A percentile compares a stretch with the other conserved stretches of the same genome.
Evolutionary conservation across 2,329 filamentous ascomycete genomes (phyloP).

Genomic region (Fusarium kyushuense): DNA sequence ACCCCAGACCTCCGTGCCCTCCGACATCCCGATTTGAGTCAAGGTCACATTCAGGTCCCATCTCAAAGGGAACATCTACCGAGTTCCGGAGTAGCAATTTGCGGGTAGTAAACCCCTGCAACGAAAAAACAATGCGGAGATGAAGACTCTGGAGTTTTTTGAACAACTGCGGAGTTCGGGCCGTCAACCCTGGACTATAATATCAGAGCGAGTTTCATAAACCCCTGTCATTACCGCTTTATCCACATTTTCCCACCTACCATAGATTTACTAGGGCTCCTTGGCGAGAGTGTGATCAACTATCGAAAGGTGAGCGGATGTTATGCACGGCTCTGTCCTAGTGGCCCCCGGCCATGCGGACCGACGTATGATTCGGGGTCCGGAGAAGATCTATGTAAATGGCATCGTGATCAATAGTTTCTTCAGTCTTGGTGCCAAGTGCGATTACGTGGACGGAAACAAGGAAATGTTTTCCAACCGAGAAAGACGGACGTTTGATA

Average conservation of each 20-base stretch:
- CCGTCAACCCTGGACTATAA: slow-evolving; percentile 7
- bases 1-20: slow-evolving; percentile 21
- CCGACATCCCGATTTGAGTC: slow-evolving; percentile 17
- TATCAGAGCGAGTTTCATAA: slow-evolving; percentile 15
- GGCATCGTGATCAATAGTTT: background rate
- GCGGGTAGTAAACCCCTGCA: slow-evolving; percentile 1
- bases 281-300: slow-evolving; percentile 1
- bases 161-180: slow-evolving; percentile 3
- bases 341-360: background rate
- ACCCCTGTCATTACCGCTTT: slow-evolving; percentile 7
- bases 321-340: slow-evolving; percentile 6
- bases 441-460: background rate
- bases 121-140: background rate
- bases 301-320: slow-evolving; percentile 5
- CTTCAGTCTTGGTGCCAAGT: background rate
- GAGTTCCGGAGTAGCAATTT: slow-evolving; percentile 14
- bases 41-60: background rate
- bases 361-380: background rate
- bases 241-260: slow-evolving; percentile 32
- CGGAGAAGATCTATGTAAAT: background rate
- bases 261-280: slow-evolving; percentile 1
- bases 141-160: background rate
- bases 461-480: slow-evolving; percentile 5
- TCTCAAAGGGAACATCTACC: slow-evolving; percentile 14
- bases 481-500: background rate